phyloP scores from a whole-genome alignment of 768 basidiomycete species.

The Termitomyces sp. region DNA sequence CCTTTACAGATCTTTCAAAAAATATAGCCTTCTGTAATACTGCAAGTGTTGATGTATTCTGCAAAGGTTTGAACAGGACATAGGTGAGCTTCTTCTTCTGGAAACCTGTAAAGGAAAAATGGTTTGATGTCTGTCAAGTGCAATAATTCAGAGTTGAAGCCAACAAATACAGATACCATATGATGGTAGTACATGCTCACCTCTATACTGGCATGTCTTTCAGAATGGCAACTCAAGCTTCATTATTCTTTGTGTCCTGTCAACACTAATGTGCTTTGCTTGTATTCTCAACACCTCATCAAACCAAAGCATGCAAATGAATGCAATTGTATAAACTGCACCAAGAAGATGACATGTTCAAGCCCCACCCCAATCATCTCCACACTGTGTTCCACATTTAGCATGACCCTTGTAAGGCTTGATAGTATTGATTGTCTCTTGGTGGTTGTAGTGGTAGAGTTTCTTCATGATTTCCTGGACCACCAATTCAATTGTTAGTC shows the following conservation, averaged over 20 bases:
- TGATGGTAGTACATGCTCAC: too few species aligned
- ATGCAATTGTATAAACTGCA: slow-evolving; percentile 28
- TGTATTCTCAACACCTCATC: slow-evolving; percentile 33
- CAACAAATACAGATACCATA: too few species aligned
- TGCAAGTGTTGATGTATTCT: too few species aligned
- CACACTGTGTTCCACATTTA: slow-evolving; percentile 5
- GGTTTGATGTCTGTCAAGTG: slow-evolving; percentile 30
- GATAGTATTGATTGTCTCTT: too few species aligned
- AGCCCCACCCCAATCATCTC: slow-evolving; percentile 27
- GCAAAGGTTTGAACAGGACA: slow-evolving; percentile 33
- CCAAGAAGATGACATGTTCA: slow-evolving; percentile 22
- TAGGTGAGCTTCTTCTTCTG: slow-evolving; percentile 23
- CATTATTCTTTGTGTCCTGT: too few species aligned
- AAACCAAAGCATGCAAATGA: slow-evolving; percentile 28
- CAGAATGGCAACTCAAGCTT: slow-evolving; percentile 20
- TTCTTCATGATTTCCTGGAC: slow-evolving; percentile 20
- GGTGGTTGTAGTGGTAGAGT: slow-evolving; percentile 24
- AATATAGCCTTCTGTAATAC: slow-evolving; percentile 26
- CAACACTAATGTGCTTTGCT: slow-evolving; percentile 23
- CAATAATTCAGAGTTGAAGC: too few species aligned
- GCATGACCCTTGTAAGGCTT: too few species aligned
- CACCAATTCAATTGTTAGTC: too few species aligned
- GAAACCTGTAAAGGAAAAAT: slow-evolving; percentile 21
- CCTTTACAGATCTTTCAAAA: slow-evolving; percentile 27
- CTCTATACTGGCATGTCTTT: too few species aligned